Conservation (phyloP, 106 monocot genomes). For the Dendrobium nobile region DNA sequence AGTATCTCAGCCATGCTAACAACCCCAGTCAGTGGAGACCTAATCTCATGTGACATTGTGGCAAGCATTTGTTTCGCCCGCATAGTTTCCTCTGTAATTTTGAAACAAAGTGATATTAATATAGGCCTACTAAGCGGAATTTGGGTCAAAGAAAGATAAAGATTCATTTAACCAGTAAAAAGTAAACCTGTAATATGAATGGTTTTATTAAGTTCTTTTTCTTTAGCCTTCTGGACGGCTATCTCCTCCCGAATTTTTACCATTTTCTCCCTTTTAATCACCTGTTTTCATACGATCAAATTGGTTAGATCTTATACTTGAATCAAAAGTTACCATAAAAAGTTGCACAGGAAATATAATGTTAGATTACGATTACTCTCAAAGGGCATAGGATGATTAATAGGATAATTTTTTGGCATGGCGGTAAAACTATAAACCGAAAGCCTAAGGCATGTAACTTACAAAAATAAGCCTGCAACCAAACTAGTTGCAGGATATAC, state of each 20-base stretch:
- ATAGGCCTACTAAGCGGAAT: not conserved
- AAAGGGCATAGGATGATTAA: too few relatives aligned
- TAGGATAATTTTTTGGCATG: too few relatives aligned
- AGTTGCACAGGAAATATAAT: too few relatives aligned
- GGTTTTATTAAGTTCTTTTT: conserved; percentile 66
- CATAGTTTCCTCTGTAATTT: conserved; percentile 69
- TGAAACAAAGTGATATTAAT: conserved; percentile 1
- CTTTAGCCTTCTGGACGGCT: conserved; percentile 76
- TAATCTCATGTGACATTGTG: conserved; percentile 84
- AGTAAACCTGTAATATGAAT: conserved; percentile 61
- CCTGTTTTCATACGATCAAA: conserved; percentile 23
- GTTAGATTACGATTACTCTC: too few relatives aligned
- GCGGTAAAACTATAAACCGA: too few relatives aligned
- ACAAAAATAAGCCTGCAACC: too few relatives aligned
- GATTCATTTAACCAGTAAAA: not conserved
- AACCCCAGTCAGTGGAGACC: conserved; percentile 75
- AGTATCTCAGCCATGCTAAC: conserved; percentile 79
- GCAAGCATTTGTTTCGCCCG: conserved; percentile 84
- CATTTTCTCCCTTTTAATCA: conserved; percentile 63
- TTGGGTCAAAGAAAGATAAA: too few relatives aligned
- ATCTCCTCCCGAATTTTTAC: conserved; percentile 51
- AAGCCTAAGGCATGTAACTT: too few relatives aligned
- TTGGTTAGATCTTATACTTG: not conserved
- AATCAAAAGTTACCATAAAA: not conserved
- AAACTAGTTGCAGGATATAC: too few relatives aligned